Conservation (phyloP, 2,329 filamentous ascomycete genomes). For the Cordyceps farinosa region DNA sequence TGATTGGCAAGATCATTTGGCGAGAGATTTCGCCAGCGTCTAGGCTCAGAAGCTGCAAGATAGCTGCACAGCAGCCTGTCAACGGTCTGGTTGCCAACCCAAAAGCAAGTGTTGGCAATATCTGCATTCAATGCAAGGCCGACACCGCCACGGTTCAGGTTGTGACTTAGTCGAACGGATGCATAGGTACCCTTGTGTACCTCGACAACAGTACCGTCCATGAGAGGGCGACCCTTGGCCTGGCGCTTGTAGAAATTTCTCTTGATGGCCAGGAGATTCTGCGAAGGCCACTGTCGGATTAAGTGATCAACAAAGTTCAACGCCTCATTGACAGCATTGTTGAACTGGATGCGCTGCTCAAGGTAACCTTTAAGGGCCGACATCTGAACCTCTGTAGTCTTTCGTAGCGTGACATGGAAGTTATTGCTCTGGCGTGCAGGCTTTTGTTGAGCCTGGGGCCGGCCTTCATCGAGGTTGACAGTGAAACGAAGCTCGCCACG, state of each 20-base stretch:
- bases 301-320: conserved; percentile 91
- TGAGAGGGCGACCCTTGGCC: conserved; percentile 51
- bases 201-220: conserved; percentile 56
- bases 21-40: conserved; percentile 26
- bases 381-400: conserved; percentile 67
- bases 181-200: conserved; percentile 89
- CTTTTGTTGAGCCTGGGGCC: conserved; percentile 36
- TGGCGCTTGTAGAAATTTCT: conserved; percentile 71
- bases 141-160: conserved; percentile 44
- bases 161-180: conserved; percentile 71
- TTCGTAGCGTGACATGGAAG: conserved; percentile 60
- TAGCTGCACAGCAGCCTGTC: conserved; percentile 37
- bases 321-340: conserved; percentile 68
- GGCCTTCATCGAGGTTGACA: conserved; percentile 71
- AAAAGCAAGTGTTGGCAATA: conserved; percentile 89
- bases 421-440: conserved; percentile 39
- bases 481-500: conserved; percentile 51
- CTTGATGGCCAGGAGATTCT: conserved; percentile 67
- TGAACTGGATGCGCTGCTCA: conserved; percentile 54
- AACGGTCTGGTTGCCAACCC: conserved; percentile 46
- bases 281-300: conserved; percentile 73
- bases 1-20: conserved; percentile 27
- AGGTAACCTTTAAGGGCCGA: conserved; percentile 64
- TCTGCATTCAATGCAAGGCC: conserved; percentile 83
- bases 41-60: conserved; percentile 29